Evolutionary conservation across 2,329 filamentous ascomycete genomes (phyloP), one percentile per base, ranked within the genome.

Genomic region (Apiospora aurea): DNA sequence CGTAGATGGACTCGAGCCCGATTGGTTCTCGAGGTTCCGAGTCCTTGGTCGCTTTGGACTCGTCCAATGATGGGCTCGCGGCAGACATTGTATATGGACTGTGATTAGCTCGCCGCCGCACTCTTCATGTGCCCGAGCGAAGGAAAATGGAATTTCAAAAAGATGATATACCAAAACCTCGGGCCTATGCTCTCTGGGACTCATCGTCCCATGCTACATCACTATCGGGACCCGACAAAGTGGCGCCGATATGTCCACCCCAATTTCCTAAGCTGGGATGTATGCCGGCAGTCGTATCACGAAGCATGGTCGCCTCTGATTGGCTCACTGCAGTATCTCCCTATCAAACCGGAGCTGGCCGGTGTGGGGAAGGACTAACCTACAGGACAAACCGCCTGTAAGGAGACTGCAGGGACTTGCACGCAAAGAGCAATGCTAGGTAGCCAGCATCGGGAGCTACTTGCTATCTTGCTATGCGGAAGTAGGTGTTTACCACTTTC

Each of bases 321-420:
- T 24, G 64, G 38, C 38, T 16, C 38, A 21, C 4, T 67, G 38
- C 67, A 51, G 18, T 49, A 67, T 51, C 67, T 69, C 29, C 16
- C 41, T 69, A 69, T 69, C 67, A 51, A 18, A 11, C 21, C 67
- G 67, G 67, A 69, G 41, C 44, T 69, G 67, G 67, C 67, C 67
- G 67, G 46, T n/a, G 67, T 29, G 67, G 44, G 46, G 43, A 38
- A 47, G 24, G 3, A n/a, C 14, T n/a, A n/a, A n/a, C n/a, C n/a
- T 29, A 26, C 21, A 34, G 16, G 26, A 5, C 53, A 21, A 26
- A 21, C 26, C 53, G 2, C 26, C 26, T 61, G 53, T 61, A 61
- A 61, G 49, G n/a, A 10, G 4, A 49, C 10, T 51, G n/a, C 49
- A 51, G 49, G 49, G 13, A 51, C n/a, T 26, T 51, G 5, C 4